phyloP scores from a whole-genome alignment of 1,284 basidiomycete genomes.

The Moesziomyces sp. region DNA sequence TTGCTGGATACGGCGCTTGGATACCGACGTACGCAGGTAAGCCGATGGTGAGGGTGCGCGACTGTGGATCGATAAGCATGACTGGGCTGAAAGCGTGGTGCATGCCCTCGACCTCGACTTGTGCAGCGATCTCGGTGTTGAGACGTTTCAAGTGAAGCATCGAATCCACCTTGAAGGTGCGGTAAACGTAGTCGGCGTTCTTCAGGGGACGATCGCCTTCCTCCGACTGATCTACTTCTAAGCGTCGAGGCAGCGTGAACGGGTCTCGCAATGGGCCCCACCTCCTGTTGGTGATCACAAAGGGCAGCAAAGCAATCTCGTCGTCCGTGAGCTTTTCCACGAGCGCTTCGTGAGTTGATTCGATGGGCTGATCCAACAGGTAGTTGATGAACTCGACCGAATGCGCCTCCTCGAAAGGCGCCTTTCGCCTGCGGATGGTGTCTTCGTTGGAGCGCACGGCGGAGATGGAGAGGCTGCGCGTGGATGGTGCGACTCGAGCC shows the following conservation, averaged over 20 bases:
- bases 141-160: constrained; percentile 10
- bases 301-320: neutral
- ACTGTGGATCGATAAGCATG: constrained; percentile 11
- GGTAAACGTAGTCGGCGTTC: constrained; percentile 21
- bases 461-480: neutral
- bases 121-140: constrained; percentile 6
- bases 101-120: neutral
- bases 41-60: constrained; percentile 13
- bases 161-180: constrained; percentile 17
- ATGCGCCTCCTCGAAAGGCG: neutral
- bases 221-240: neutral
- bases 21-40: constrained; percentile 23
- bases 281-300: constrained; percentile 10
- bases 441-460: neutral
- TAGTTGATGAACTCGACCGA: constrained; percentile 7
- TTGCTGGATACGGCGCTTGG: constrained; percentile 9
- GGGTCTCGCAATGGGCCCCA: constrained; percentile 2
- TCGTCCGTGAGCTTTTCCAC: constrained; percentile 9
- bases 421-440: neutral
- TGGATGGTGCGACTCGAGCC: neutral
- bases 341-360: constrained; percentile 1
- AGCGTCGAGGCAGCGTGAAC: constrained; percentile 10
- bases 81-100: constrained; percentile 1
- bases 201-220: neutral
- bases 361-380: constrained; percentile 1